Base-by-base conservation (phyloP, 306 rosid genomes). In the Cucurbita pepo region DNA sequence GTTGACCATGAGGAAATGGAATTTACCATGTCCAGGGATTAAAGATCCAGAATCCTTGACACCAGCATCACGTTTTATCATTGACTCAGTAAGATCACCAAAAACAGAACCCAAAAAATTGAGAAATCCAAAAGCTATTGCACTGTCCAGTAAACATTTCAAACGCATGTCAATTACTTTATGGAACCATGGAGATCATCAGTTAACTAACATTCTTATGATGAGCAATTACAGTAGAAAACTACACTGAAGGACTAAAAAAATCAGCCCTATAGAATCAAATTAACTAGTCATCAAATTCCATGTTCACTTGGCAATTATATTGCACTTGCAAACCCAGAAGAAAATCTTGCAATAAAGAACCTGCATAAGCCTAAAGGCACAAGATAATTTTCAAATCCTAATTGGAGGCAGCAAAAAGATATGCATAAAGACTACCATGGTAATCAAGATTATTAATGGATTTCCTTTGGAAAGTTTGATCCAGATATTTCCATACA, bases 41-140 rank as follows among this genome's bases (percentile, higher is more conserved):
- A 91, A 84, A 59, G 97, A 89, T 63, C 99, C 99, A 21, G 99
- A 94, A 78, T 94, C 99, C 80, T 94, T 94, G 44, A 94, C 99
- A 19, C 97, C 97, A 45, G 99, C 99, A 37, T 94, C 99, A 9
- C 97, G 95, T 79, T 94, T 94, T 83, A 94, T 94, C 99, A 91
- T 94, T 44, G 99, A 94, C 82, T 94, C 97, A 41, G 97, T 94
- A 72, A 94, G 99, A 83, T 94, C 96, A 45, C 99, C 99, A 75
- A 90, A 94, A 55, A 91, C 80, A 70, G 96, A 91, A 38, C 87
- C 99, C 21, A 91, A 71, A 87, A 94, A 94, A 75, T 76, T 94
- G 86, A 90, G 86, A 84, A 88, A 69, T 22, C 97, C 97, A 77
- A 91, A 89, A 77, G 85, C 95, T 67, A 88, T 81, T 19, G 92